Percentiles rank a stretch among this genome's conserved stretches.
Evolutionary conservation across 1,139 yeast genomes (phyloP).

Genomic region (Saccharomyces hybrid): DNA sequence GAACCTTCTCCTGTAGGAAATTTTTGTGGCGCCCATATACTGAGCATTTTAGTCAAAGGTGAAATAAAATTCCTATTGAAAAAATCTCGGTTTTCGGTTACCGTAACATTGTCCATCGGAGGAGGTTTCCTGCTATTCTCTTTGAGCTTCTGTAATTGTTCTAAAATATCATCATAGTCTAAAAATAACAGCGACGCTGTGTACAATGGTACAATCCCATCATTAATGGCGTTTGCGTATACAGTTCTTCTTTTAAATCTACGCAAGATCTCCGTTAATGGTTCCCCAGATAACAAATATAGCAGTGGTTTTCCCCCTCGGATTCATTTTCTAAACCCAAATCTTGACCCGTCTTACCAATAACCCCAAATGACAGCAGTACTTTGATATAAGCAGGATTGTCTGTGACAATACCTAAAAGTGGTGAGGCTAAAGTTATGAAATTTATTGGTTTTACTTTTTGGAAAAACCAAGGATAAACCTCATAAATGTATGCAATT

Average conservation of each 20-base stretch:
- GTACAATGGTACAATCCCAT: constrained; percentile 86
- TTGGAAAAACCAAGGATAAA: constrained; percentile 63
- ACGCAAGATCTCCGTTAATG: constrained; percentile 60
- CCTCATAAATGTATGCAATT: constrained; percentile 64
- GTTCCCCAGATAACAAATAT: constrained; percentile 68
- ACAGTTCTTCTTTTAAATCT: constrained; percentile 50
- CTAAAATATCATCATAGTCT: constrained; percentile 47
- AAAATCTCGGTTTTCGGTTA: constrained; percentile 19
- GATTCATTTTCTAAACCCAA: constrained; percentile 46
- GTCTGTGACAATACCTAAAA: constrained; percentile 72
- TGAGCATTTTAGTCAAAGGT: constrained; percentile 29
- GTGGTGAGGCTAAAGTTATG: constrained; percentile 75
- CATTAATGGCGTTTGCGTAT: constrained; percentile 39
- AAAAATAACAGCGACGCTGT: constrained; percentile 74
- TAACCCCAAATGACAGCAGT: constrained; percentile 78
- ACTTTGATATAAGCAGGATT: constrained; percentile 79
- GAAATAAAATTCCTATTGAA: constrained; percentile 22
- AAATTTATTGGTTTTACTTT: constrained; percentile 64
- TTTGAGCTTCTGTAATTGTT: constrained; percentile 24
- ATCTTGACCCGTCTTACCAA: constrained; percentile 89
- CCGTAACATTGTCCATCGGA: constrained; percentile 13
- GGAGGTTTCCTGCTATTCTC: constrained; percentile 36
- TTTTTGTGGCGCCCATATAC: constrained; percentile 29
- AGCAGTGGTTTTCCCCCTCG: constrained; percentile 54
- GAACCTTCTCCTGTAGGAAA: constrained; percentile 14